Percentiles rank a stretch among this genome's conserved stretches.
Evolutionary conservation across 805 yeast species (phyloP).

Genomic region (Candida golubevii): DNA sequence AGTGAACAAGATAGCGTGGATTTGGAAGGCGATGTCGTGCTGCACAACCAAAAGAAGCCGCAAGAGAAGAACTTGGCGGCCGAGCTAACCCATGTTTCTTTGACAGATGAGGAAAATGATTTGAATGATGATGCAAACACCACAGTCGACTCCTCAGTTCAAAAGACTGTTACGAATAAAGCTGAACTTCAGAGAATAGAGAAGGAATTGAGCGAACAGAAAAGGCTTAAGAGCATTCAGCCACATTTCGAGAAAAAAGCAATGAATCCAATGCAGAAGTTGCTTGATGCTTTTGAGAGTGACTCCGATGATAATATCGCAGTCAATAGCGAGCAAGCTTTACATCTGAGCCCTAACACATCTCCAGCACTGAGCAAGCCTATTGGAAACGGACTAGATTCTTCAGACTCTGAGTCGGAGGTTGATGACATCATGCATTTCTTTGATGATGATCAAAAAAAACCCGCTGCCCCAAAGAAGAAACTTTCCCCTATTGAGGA

Average conservation of each 20-base stretch:
- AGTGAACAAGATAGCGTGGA: constrained; percentile 1
- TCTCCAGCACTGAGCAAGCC: constrained; percentile 22
- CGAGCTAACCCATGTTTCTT: constrained; percentile 29
- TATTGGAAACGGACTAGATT: neutral
- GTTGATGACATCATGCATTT: constrained; percentile 7
- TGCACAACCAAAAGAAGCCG: constrained; percentile 1
- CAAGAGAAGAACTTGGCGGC: constrained; percentile 24
- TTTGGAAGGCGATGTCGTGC: neutral
- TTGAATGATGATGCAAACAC: constrained; percentile 22
- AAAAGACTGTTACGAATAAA: constrained; percentile 15
- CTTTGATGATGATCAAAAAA: constrained; percentile 5
- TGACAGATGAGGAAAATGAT: constrained; percentile 41
- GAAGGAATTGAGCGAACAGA: constrained; percentile 31
- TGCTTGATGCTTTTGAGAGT: constrained; percentile 32
- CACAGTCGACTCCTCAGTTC: constrained; percentile 19
- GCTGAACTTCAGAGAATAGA: constrained; percentile 31
- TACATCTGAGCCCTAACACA: constrained; percentile 29
- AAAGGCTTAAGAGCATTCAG: constrained; percentile 27
- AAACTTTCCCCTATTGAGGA: constrained; percentile 27
- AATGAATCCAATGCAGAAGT: constrained; percentile 26
- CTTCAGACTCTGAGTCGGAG: constrained; percentile 12
- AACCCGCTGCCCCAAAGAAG: constrained; percentile 3
- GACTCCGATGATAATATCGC: constrained; percentile 20
- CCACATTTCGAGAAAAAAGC: constrained; percentile 27
- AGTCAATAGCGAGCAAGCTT: constrained; percentile 7